Evolutionary conservation across 768 basidiomycete species (phyloP).

Genomic region (Tulasnella sp.): DNA sequence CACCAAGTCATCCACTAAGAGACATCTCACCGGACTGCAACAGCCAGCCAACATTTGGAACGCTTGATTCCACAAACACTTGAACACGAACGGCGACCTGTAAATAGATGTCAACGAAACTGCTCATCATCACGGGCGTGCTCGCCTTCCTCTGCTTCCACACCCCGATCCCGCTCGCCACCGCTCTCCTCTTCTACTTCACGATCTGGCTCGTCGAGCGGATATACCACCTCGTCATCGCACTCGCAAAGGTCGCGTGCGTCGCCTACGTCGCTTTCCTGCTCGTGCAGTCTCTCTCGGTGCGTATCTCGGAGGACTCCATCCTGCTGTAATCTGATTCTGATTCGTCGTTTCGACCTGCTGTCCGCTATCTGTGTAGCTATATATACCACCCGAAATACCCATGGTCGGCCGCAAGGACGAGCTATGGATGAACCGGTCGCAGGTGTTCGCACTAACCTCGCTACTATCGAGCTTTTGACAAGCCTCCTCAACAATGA

Average conservation of each 20-base stretch:
- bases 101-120: background rate
- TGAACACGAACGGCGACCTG: background rate
- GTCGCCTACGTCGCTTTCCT: background rate
- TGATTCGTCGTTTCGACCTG: background rate
- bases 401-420: background rate
- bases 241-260: background rate
- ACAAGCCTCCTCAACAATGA: background rate
- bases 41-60: too few species aligned
- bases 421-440: background rate
- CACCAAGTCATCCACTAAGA: background rate
- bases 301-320: background rate
- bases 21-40: background rate
- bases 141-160: slow-evolving; percentile 1
- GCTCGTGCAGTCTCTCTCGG: slow-evolving; percentile 2
- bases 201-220: slow-evolving; percentile 4
- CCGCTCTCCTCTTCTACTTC: background rate
- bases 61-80: background rate
- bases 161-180: background rate
- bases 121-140: background rate
- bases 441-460: background rate
- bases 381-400: slow-evolving; percentile 1
- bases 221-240: slow-evolving; percentile 4
- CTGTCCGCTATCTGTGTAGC: background rate
- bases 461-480: background rate
- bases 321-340: background rate